Evolutionary conservation across 1,284 basidiomycete genomes (phyloP).

Genomic region (Takashimella tepidaria): DNA sequence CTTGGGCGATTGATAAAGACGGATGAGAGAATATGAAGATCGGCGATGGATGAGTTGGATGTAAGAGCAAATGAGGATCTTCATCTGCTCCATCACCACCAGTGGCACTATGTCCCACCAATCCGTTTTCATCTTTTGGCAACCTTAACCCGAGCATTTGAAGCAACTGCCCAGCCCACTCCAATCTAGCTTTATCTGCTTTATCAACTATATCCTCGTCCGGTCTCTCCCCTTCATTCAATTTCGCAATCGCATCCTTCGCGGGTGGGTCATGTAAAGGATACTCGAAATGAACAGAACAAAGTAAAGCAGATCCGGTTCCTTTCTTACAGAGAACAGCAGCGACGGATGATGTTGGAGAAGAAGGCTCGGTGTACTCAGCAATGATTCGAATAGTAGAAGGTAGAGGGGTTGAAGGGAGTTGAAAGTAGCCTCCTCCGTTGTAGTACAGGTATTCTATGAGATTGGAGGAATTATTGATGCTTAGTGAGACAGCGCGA

Average conservation of each 20-base stretch:
- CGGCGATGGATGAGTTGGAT: conserved; percentile 46
- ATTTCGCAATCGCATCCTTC: conserved; percentile 43
- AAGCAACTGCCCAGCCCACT: conserved; percentile 39
- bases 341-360: conserved; percentile 47
- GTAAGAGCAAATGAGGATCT: conserved; percentile 34
- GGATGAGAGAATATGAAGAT: conserved; percentile 45
- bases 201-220: conserved; percentile 28
- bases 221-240: conserved; percentile 12
- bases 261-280: conserved; percentile 52
- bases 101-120: not conserved
- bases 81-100: conserved; percentile 26
- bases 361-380: conserved; percentile 38
- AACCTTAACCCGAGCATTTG: conserved; percentile 35
- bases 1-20: conserved; percentile 20
- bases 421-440: conserved; percentile 53
- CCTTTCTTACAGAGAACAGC: conserved; percentile 55
- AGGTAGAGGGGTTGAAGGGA: conserved; percentile 35
- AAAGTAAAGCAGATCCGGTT: conserved; percentile 58
- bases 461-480: conserved; percentile 21
- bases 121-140: conserved; percentile 9
- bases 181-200: conserved; percentile 40
- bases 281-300: conserved; percentile 62
- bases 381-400: conserved; percentile 46
- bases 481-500: conserved; percentile 41
- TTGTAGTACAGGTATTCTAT: conserved; percentile 54